Evolutionary conservation across 2,329 filamentous ascomycete genomes (phyloP), one percentile per base, ranked within the genome.

Genomic region (Pseudogymnoascus sp.): DNA sequence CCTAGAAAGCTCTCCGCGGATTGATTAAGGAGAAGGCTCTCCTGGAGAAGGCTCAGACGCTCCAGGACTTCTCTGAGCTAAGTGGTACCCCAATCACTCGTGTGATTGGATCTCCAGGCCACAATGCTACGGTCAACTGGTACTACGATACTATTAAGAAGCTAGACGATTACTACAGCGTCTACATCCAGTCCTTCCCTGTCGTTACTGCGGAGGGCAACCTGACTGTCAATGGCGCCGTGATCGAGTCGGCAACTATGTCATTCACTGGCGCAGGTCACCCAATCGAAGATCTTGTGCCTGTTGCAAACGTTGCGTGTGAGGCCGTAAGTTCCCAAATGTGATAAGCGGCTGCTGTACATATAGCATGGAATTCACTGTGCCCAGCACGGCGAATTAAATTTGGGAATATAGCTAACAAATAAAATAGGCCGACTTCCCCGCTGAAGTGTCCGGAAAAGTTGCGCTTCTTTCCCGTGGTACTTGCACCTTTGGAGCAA

Each of bases 401-500:
- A 18, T 18, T 18, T 18, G 18, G 18, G 18, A 8, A 30, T 30
- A 12, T 30, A 50, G 41, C 43, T 50, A 50, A 50, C n/a, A 3
- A 50, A 18, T 18, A 30, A 30, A 41, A 14, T 65, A 65, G 50
- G 58, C 58, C n/a, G 63, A 61, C 18, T 59, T 62, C 35, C 33
- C 33, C 14, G 30, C 30, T 37, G 58, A 65, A 57, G 64, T 65
- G 14, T 60, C 47, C 0, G 79, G 77, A 28, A 78, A 76, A 53
- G 78, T 84, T 59, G 82, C 80, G 3, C 72, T 85, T 15, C 75
- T 84, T 47, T 74, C 75, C 14, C 78, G 82, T 64, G 81, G 82
- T 57, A 71, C 71, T 6, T 87, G 84, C 68, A 71, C 76, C 2
- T 86, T 86, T 61, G 80, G 77, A 4, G 67, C 78, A 37, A 86